Conservation (phyloP, 2,329 filamentous ascomycete genomes). For the Rutstroemia sydowiana region DNA sequence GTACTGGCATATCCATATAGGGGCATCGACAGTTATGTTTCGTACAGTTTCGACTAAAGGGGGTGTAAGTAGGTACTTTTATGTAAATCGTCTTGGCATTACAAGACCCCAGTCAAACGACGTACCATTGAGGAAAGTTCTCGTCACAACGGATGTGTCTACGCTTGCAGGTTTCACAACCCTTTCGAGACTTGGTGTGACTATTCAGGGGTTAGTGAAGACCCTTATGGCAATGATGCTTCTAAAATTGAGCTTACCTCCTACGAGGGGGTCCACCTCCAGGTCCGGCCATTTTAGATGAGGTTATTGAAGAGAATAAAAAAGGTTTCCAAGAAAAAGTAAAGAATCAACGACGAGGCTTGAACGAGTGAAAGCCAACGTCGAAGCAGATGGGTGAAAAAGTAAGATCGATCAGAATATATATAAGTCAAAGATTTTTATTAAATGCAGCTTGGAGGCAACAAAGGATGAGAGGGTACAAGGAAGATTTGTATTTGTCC, state of each 20-base stretch:
- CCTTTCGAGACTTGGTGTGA: conserved; percentile 98
- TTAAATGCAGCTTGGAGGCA: conserved; percentile 2
- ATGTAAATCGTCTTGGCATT: not conserved
- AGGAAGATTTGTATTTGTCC: conserved; percentile 11
- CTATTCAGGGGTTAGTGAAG: conserved; percentile 39
- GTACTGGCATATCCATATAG: conserved; percentile 79
- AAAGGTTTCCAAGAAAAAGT: conserved; percentile 10
- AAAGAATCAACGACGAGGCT: conserved; percentile 29
- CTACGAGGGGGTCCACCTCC: conserved; percentile 84
- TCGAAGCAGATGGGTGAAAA: conserved; percentile 18
- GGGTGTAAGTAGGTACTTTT: conserved; percentile 4
- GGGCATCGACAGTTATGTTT: conserved; percentile 98
- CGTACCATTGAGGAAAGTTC: conserved; percentile 93
- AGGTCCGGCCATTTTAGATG: conserved; percentile 72
- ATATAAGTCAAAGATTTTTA: conserved; percentile 5
- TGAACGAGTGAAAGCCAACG: conserved; percentile 32
- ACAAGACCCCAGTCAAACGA: conserved; percentile 9
- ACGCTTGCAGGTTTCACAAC: conserved; percentile 96
- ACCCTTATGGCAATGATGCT: not conserved
- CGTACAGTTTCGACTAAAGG: conserved; percentile 87
- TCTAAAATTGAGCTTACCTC: conserved; percentile 39
- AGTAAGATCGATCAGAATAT: conserved; percentile 9
- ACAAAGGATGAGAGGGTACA: conserved; percentile 17
- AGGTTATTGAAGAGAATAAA: conserved; percentile 22
- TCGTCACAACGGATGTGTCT: conserved; percentile 97